A percentile compares a stretch with the other conserved stretches of the same genome.
These are phyloP conservation scores for Dactylellina drechsleri DNA, from an alignment of 2,329 filamentous ascomycete species.

Conservation along the genomic window DNA sequence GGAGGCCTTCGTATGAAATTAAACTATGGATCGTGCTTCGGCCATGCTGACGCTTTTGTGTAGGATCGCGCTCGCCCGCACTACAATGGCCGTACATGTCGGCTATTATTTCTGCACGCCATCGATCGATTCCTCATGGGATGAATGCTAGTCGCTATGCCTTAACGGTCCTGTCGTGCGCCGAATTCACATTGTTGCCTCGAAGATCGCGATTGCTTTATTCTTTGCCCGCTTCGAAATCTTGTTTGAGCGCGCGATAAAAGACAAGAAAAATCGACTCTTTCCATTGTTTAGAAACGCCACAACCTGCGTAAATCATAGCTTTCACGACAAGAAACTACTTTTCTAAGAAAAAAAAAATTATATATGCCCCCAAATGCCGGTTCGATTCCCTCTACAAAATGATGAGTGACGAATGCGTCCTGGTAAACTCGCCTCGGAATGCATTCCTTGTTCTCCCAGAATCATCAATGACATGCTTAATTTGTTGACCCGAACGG, in stretches of 20 bases:
- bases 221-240: conserved; percentile 54
- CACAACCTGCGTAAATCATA: conserved; percentile 41
- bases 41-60: conserved; percentile 46
- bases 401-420: conserved; percentile 50
- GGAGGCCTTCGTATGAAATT: conserved; percentile 9
- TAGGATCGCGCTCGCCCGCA: conserved; percentile 18
- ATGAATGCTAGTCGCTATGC: conserved; percentile 52
- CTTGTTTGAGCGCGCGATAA: conserved; percentile 53
- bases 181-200: conserved; percentile 51
- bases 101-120: conserved; percentile 30
- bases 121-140: conserved; percentile 33
- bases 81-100: conserved; percentile 9
- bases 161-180: conserved; percentile 52
- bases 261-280: conserved; percentile 26
- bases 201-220: conserved; percentile 49
- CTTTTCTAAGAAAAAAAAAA: conserved; percentile 18
- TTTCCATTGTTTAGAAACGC: conserved; percentile 41
- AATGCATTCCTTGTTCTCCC: conserved; percentile 49
- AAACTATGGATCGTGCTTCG: conserved; percentile 29
- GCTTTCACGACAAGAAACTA: neutral
- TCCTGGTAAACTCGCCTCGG: conserved; percentile 49
- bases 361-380: conserved; percentile 47
- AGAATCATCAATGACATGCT: conserved; percentile 34
- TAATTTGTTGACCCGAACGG: conserved; percentile 42
- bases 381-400: conserved; percentile 53